Evolutionary conservation across 108 stramenopile species (phyloP).

Genomic region (Skeletonema potamos): DNA sequence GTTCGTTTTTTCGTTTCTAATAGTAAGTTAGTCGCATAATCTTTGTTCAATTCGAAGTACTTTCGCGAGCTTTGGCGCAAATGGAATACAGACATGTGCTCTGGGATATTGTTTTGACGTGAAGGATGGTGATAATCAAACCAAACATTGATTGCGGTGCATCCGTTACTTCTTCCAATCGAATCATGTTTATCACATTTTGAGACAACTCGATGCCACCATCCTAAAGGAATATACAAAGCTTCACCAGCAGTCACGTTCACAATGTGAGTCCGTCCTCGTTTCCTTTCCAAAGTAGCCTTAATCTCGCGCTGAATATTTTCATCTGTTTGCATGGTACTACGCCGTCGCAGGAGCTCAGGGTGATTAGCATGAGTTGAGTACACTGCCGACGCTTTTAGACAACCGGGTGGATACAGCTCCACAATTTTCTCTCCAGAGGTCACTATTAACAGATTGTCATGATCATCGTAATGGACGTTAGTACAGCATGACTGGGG

Average conservation of each 20-base stretch:
- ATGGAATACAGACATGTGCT: slow-evolving; percentile 36
- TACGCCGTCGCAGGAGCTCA: slow-evolving; percentile 7
- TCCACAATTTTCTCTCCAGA: slow-evolving; percentile 44
- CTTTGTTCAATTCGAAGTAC: slow-evolving; percentile 20
- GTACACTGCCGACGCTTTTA: slow-evolving; percentile 33
- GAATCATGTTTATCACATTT: neutral
- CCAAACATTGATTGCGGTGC: slow-evolving; percentile 46
- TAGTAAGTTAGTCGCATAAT: neutral
- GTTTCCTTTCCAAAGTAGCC: neutral
- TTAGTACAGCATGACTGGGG: slow-evolving; percentile 47
- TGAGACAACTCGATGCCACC: slow-evolving; percentile 54
- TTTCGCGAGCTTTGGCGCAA: slow-evolving; percentile 16
- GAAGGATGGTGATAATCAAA: slow-evolving; percentile 32
- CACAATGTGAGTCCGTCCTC: slow-evolving; percentile 22
- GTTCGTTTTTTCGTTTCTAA: slow-evolving; percentile 8
- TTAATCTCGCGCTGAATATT: slow-evolving; percentile 7
- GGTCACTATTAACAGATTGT: slow-evolving; percentile 36
- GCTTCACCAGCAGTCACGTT: slow-evolving; percentile 36
- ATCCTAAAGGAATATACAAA: slow-evolving; percentile 41
- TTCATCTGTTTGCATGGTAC: neutral
- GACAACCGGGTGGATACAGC: slow-evolving; percentile 40
- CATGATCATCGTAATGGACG: slow-evolving; percentile 43
- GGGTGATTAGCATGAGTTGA: slow-evolving; percentile 53
- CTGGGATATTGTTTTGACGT: slow-evolving; percentile 4
- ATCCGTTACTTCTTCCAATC: neutral